phyloP scores from a whole-genome alignment of 2,329 filamentous ascomycete genomes.

The Ceratocystis albifundus region DNA sequence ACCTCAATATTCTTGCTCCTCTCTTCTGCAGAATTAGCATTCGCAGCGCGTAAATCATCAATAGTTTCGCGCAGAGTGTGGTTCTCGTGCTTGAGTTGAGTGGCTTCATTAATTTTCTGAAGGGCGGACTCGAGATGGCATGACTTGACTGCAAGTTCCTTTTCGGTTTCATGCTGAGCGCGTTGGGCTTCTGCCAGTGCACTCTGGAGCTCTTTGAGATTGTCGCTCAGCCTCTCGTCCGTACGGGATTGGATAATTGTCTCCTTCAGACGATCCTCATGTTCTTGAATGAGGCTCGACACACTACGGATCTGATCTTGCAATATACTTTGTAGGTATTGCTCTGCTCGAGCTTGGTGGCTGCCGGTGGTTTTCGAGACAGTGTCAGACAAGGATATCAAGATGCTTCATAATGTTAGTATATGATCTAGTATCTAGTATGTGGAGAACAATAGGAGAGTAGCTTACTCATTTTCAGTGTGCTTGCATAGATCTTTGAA shows the following conservation, averaged over 20 bases:
- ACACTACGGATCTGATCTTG: slow-evolving; percentile 6
- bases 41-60: slow-evolving; percentile 1
- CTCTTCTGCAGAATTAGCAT: not conserved
- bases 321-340: slow-evolving; percentile 7
- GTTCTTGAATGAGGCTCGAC: not conserved
- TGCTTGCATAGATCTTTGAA: slow-evolving; percentile 10
- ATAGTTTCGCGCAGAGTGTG: slow-evolving; percentile 5
- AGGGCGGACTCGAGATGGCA: slow-evolving; percentile 11
- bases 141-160: slow-evolving; percentile 15
- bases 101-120: slow-evolving; percentile 12
- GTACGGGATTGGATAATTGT: not conserved
- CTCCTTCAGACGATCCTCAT: slow-evolving; percentile 10
- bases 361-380: not conserved
- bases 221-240: slow-evolving; percentile 1
- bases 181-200: slow-evolving; percentile 13
- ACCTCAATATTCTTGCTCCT: slow-evolving; percentile 3
- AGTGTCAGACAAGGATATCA: slow-evolving; percentile 13
- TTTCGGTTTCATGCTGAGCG: slow-evolving; percentile 5
- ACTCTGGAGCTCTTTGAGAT: slow-evolving; percentile 15
- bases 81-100: slow-evolving; percentile 16
- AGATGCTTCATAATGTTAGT: slow-evolving; percentile 15
- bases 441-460: not conserved
- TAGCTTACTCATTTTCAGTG: slow-evolving; percentile 14
- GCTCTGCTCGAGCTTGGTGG: not conserved
- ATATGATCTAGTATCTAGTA: not conserved